Percentiles rank a stretch among this genome's conserved stretches.
phyloP scores from a whole-genome alignment of 164 flowering plant genomes.

The Chloranthus sessilifolius region DNA sequence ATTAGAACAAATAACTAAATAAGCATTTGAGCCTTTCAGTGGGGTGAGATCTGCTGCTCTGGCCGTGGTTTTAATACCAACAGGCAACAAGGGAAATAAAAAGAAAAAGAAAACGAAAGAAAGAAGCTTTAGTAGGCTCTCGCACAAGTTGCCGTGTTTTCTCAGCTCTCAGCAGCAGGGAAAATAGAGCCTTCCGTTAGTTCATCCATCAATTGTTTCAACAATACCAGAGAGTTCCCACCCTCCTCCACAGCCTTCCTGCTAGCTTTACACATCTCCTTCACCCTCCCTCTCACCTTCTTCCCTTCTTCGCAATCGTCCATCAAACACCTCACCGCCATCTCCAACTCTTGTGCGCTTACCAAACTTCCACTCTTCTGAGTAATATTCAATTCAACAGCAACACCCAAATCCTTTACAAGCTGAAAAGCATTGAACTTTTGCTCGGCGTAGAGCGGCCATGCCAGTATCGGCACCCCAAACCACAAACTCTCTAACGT shows the following conservation, averaged over 20 bases:
- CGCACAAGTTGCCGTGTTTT: too few relatives aligned
- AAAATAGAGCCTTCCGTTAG: too few relatives aligned
- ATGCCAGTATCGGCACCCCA: constrained; percentile 41
- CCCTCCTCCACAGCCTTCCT: constrained; percentile 27
- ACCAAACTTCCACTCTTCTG: constrained; percentile 16
- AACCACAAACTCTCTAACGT: constrained; percentile 37
- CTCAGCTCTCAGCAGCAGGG: too few relatives aligned
- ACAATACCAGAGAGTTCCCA: constrained; percentile 34
- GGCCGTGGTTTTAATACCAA: too few relatives aligned
- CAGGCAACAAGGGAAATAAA: too few relatives aligned
- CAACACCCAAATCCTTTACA: constrained; percentile 26
- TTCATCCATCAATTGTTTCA: too few relatives aligned
- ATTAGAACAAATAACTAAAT: too few relatives aligned
- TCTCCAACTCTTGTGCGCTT: constrained; percentile 29
- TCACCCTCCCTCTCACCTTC: constrained; percentile 27
- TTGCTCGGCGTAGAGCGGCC: constrained; percentile 53
- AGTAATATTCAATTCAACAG: constrained; percentile 28
- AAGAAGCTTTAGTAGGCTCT: too few relatives aligned
- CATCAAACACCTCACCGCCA: constrained; percentile 31
- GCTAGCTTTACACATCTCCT: constrained; percentile 19
- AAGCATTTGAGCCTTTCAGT: too few relatives aligned
- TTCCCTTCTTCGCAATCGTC: constrained; percentile 15
- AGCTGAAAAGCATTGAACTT: constrained; percentile 35
- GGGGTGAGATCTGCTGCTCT: too few relatives aligned
- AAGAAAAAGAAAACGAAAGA: too few relatives aligned